Percentiles rank a stretch among this genome's conserved stretches.
Conservation (phyloP, 2,329 filamentous ascomycete species). For the Fusarium coffeatum region DNA sequence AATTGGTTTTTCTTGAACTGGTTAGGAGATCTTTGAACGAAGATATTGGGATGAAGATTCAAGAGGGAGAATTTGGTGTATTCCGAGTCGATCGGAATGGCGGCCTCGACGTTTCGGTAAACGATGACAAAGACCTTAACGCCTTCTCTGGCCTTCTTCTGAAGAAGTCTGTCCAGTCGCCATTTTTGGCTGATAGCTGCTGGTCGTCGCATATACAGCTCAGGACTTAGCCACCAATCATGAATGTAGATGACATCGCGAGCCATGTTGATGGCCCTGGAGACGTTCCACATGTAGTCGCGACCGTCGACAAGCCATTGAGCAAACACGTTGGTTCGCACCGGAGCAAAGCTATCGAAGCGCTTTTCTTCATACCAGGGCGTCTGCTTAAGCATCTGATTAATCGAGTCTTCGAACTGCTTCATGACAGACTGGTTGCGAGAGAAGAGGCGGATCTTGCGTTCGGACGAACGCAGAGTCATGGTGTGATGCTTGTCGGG, state of each 20-base stretch:
- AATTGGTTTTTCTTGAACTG: slow-evolving; percentile 99
- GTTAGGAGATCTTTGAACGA: slow-evolving; percentile 95
- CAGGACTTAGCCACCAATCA: slow-evolving; percentile 98
- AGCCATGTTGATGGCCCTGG: slow-evolving; percentile 94
- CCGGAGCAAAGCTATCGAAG: slow-evolving; percentile 93
- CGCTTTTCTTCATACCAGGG: slow-evolving; percentile 86
- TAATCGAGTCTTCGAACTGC: slow-evolving; percentile 94
- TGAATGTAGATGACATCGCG: slow-evolving; percentile 99
- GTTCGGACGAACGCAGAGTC: slow-evolving; percentile 89
- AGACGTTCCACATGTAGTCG: slow-evolving; percentile 99
- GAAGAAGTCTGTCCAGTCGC: slow-evolving; percentile 92
- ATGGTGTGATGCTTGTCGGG: slow-evolving; percentile 80
- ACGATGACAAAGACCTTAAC: slow-evolving; percentile 98
- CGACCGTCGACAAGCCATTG: slow-evolving; percentile 97
- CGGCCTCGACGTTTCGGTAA: slow-evolving; percentile 97
- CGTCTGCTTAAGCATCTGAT: slow-evolving; percentile 84
- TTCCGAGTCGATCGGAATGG: slow-evolving; percentile 96
- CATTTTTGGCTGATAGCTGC: slow-evolving; percentile 98
- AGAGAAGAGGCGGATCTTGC: slow-evolving; percentile 90
- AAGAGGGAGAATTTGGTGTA: slow-evolving; percentile 97
- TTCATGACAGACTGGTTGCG: slow-evolving; percentile 88
- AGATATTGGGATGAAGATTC: slow-evolving; percentile 95
- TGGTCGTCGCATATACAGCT: slow-evolving; percentile 93
- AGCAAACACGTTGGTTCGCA: slow-evolving; percentile 86
- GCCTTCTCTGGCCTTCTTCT: slow-evolving; percentile 91